Conservation (phyloP, 805 yeast species). For the Nakazawaea siamensis region DNA sequence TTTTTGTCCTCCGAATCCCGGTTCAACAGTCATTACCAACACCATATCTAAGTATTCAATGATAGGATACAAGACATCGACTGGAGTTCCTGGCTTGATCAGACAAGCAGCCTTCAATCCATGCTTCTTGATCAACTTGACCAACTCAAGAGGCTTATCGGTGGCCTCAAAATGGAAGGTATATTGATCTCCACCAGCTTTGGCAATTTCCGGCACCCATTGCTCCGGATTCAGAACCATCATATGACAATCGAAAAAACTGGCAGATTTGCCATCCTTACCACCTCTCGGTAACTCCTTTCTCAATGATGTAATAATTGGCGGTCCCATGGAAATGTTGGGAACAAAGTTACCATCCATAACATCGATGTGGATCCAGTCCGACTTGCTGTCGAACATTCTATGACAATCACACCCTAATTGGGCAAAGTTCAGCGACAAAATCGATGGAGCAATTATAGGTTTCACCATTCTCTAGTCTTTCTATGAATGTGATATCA, state of each 20-base stretch:
- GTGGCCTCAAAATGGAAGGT: conserved; percentile 96
- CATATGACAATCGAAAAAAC: conserved; percentile 93
- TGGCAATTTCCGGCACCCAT: conserved; percentile 90
- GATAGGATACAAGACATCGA: conserved; percentile 68
- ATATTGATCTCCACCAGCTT: conserved; percentile 92
- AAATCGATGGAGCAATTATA: conserved; percentile 88
- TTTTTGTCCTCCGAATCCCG: conserved; percentile 97
- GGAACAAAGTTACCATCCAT: conserved; percentile 99
- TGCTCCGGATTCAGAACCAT: conserved; percentile 90
- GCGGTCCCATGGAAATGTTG: conserved; percentile 90
- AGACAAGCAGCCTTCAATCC: conserved; percentile 97
- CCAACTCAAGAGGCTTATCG: conserved; percentile 63
- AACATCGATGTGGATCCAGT: conserved; percentile 96
- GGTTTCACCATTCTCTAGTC: conserved; percentile 53
- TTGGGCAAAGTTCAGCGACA: conserved; percentile 87
- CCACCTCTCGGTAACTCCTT: conserved; percentile 61
- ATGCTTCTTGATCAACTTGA: conserved; percentile 61
- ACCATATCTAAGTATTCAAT: conserved; percentile 85
- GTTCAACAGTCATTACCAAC: conserved; percentile 97
- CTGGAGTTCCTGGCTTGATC: conserved; percentile 87
- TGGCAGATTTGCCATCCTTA: conserved; percentile 31
- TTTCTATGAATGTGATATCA: no score
- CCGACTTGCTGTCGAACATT: conserved; percentile 75
- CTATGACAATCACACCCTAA: conserved; percentile 81
- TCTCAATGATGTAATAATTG: conserved; percentile 73